Base-by-base conservation (phyloP, 352 stramenopile genomes). In the Globisporangium acanthophoron region DNA sequence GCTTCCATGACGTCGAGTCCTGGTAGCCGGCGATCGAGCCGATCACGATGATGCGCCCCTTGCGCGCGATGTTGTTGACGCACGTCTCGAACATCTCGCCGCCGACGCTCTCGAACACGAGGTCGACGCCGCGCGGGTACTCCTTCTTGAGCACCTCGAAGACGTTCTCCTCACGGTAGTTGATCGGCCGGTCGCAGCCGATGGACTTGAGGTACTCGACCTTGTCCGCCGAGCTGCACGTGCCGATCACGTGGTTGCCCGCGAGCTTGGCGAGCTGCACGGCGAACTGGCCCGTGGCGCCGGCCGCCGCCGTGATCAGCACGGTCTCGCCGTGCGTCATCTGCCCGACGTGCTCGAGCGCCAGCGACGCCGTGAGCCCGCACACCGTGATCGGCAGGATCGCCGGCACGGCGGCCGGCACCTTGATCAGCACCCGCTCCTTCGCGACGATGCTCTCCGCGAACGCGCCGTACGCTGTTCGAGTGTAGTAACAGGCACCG, bases 221-320 rank as follows among this genome's bases (percentile, higher is more conserved):
- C 67, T 94, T 94, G 56, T 90, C 86, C 24, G 79, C 66, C 44
- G 77, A 90, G 64, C 77, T 89, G 66, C 63, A 76, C 44, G 75
- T 88, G 52, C 72, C 72, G 56, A 92, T 85, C 13, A 87, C 77
- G 50, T 80, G 65, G 66, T 85, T 87, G 39, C 78, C 78, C 20
- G 88, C 64, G 16, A 75, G 78, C 53, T 87, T 87, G 37, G 80
- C 83, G 51, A 95, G 66, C 58, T 93, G 84, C 50, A 92, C 62
- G 15, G 67, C 85, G 52, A 88, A 85, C 35, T 89, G 60, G 20
- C 85, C 85, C 16, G 80, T 92, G 16, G 73, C 83, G 27, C 81
- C 83, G 16, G 72, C 70, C 1, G 69, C 70, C 3, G 69, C 69
- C 33, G 72, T 78, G 62, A 81, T 62, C 0, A 81, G 62, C 59